These are phyloP conservation scores for Kwoniella sp. DNA, from an alignment of 768 basidiomycete genomes.

Conservation along the genomic window DNA sequence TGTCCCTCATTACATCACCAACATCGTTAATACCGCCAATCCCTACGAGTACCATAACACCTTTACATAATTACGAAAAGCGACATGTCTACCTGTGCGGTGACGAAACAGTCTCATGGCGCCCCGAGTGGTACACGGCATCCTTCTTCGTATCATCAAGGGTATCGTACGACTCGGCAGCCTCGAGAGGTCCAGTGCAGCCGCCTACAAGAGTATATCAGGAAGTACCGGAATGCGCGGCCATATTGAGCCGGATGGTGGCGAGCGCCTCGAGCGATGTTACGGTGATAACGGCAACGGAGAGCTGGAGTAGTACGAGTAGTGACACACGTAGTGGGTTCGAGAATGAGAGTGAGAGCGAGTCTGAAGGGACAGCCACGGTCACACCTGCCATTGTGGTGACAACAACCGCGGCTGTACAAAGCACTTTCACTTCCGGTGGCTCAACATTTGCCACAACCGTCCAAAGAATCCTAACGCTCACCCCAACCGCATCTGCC, in stretches of 20 bases:
- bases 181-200: conserved; percentile 35
- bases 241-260: conserved; percentile 5
- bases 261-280: not conserved
- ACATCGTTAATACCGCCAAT: not conserved
- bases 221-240: conserved; percentile 19
- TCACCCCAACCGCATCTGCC: not conserved
- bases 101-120: conserved; percentile 29
- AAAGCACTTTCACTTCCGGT: conserved; percentile 6
- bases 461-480: not conserved
- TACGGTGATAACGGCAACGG: not conserved
- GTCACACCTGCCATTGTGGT: not conserved
- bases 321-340: not conserved
- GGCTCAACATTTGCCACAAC: conserved; percentile 10
- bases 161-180: conserved; percentile 33
- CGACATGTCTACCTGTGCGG: conserved; percentile 38
- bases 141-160: conserved; percentile 31
- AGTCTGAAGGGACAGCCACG: not conserved
- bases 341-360: not conserved
- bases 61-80: not conserved
- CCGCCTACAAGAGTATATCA: conserved; percentile 25
- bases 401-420: not conserved
- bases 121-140: conserved; percentile 36
- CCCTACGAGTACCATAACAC: conserved; percentile 1
- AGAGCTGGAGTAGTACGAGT: not conserved
- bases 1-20: conserved; percentile 1